A percentile compares a stretch with the other conserved stretches of the same genome.
Conservation (phyloP, 805 yeast genomes). For the Isabelozyma heimii region DNA sequence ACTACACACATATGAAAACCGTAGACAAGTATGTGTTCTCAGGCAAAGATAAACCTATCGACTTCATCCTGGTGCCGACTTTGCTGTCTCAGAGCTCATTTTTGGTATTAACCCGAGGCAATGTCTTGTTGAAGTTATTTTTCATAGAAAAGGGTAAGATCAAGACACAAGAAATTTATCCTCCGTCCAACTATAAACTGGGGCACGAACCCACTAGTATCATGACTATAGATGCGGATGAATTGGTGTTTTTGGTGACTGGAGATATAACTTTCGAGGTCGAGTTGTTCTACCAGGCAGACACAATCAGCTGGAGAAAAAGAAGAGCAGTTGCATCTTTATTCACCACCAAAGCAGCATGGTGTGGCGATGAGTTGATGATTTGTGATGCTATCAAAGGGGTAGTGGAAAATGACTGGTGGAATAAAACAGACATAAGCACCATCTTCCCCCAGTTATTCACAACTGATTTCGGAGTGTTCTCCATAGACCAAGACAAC, state of each 20-base stretch:
- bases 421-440: not conserved
- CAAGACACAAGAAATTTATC: not conserved
- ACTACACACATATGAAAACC: slow-evolving; percentile 9
- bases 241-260: not conserved
- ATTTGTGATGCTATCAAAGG: not conserved
- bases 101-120: not conserved
- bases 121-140: not conserved
- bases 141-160: not conserved
- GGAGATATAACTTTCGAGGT: not conserved
- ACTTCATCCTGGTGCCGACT: slow-evolving; percentile 4
- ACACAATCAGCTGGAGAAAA: not conserved
- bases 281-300: not conserved
- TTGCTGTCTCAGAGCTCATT: not conserved
- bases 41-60: slow-evolving; percentile 6
- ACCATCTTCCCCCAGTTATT: not conserved
- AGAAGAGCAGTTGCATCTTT: not conserved
- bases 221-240: not conserved
- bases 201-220: not conserved
- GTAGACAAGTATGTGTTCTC: slow-evolving; percentile 7
- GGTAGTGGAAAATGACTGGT: not conserved
- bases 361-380: not conserved
- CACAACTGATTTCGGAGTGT: not conserved
- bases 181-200: not conserved
- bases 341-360: not conserved
- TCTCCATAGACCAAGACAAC: not conserved